Conservation (phyloP, 1,284 basidiomycete genomes). For the Ganoderma lucidum region DNA sequence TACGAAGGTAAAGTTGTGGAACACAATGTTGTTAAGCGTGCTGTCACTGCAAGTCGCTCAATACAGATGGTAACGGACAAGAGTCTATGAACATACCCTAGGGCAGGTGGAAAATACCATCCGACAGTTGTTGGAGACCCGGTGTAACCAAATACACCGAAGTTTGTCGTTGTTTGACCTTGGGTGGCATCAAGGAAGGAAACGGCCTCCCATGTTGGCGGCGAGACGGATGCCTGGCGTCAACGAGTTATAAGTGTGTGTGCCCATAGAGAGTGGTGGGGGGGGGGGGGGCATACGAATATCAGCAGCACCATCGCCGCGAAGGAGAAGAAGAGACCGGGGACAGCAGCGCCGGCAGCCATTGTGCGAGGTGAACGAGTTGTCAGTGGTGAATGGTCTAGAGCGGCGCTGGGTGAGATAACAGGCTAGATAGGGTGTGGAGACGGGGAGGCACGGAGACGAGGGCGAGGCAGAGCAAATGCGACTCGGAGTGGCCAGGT, state of each 20-base stretch:
- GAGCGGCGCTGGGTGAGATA: neutral
- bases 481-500: neutral
- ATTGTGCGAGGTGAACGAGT: slow-evolving; percentile 33
- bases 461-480: neutral
- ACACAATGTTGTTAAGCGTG: slow-evolving; percentile 55
- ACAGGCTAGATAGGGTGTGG: slow-evolving; percentile 14
- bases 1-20: slow-evolving; percentile 75
- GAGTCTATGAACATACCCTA: slow-evolving; percentile 43
- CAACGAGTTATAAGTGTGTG: slow-evolving; percentile 7
- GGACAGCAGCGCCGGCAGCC: slow-evolving; percentile 51
- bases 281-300: slow-evolving; percentile 56
- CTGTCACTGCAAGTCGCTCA: slow-evolving; percentile 37
- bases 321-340: slow-evolving; percentile 61
- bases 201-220: slow-evolving; percentile 76
- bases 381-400: slow-evolving; percentile 4
- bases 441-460: slow-evolving; percentile 15
- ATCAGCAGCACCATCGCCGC: slow-evolving; percentile 72
- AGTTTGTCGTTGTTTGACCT: slow-evolving; percentile 51
- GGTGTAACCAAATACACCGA: slow-evolving; percentile 81
- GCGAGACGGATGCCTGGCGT: slow-evolving; percentile 65
- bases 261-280: neutral
- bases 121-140: slow-evolving; percentile 64
- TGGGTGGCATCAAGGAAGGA: slow-evolving; percentile 62
- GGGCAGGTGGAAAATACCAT: slow-evolving; percentile 57
- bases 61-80: neutral